Evolutionary conservation across 129 eudicot species (phyloP).

Genomic region (Arctium minus): DNA sequence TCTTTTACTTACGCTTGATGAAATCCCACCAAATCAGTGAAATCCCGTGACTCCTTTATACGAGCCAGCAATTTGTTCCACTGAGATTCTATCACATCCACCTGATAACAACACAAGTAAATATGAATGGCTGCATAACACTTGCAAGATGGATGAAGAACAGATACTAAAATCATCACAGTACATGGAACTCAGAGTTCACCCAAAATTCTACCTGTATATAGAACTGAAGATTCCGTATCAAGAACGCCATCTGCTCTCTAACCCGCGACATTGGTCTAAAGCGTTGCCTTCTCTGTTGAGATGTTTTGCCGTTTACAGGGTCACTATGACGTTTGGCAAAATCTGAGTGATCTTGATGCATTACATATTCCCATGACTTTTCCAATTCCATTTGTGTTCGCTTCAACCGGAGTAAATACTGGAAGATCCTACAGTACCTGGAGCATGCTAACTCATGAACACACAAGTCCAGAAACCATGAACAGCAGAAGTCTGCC

Average conservation of each 20-base stretch:
- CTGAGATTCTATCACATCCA: conserved; percentile 95
- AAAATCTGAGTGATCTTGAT: conserved; percentile 80
- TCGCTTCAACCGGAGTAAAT: conserved; percentile 83
- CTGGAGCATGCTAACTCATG: conserved; percentile 29
- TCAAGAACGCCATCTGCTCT: conserved; percentile 96
- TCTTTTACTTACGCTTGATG: conserved; percentile 78
- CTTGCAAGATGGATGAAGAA: too few species aligned
- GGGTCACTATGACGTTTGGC: conserved; percentile 44
- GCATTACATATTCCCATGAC: conserved; percentile 94
- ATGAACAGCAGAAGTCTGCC: neutral
- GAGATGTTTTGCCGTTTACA: conserved; percentile 33
- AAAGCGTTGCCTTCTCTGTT: conserved; percentile 58
- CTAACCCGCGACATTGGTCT: conserved; percentile 94
- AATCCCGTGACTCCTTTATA: conserved; percentile 79
- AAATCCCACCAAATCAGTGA: conserved; percentile 71
- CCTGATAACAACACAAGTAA: conserved; percentile 31
- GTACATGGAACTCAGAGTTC: neutral
- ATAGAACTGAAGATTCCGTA: conserved; percentile 87
- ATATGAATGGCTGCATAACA: neutral
- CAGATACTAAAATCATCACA: neutral
- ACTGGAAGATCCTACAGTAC: conserved; percentile 79
- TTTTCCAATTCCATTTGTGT: conserved; percentile 96
- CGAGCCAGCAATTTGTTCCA: conserved; percentile 84
- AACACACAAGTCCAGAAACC: neutral
- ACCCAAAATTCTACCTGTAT: conserved; percentile 44